Evolutionary conservation across 192 early-diverging fungal species (phyloP).

Genomic region (Entomortierella chlamydospora): DNA sequence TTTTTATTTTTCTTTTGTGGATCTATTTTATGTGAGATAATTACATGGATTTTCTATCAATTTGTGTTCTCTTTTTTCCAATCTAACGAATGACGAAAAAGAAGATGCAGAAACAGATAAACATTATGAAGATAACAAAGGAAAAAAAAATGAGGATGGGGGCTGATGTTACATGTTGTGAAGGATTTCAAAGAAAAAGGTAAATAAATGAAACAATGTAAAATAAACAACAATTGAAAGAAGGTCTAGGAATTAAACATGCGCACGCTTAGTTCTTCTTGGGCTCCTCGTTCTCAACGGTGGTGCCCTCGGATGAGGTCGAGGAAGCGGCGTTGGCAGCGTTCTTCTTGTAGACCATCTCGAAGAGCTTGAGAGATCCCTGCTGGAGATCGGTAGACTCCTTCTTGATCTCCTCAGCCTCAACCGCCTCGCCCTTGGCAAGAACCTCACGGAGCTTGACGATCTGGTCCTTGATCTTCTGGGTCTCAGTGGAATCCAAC

Average conservation of each 20-base stretch:
- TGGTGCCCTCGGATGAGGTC: constrained; percentile 41
- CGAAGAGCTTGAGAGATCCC: constrained; percentile 93
- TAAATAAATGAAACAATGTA: constrained; percentile 5
- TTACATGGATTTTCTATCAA: constrained; percentile 10
- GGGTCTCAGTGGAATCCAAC: constrained; percentile 86
- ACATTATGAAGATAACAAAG: constrained; percentile 6
- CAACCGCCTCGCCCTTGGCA: constrained; percentile 69
- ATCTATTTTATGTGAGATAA: constrained; percentile 6
- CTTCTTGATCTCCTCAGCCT: constrained; percentile 89
- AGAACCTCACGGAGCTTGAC: constrained; percentile 83
- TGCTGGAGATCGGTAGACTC: constrained; percentile 89
- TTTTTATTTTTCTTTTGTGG: not conserved
- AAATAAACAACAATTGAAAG: constrained; percentile 10
- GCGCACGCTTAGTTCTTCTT: constrained; percentile 40
- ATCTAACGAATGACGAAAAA: constrained; percentile 8
- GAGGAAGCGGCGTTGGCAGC: constrained; percentile 34
- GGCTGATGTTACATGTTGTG: constrained; percentile 39
- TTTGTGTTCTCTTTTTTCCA: not conserved
- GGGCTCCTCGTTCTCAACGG: constrained; percentile 52
- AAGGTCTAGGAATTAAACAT: constrained; percentile 3
- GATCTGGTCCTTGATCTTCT: constrained; percentile 89
- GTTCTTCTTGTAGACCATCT: constrained; percentile 94
- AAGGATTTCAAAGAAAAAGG: constrained; percentile 1
- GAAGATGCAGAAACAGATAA: constrained; percentile 15
- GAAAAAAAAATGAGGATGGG: not conserved